A percentile compares a stretch with the other conserved stretches of the same genome.
Evolutionary conservation across 305 asterid genomes (phyloP).

Genomic region (Withania somnifera): DNA sequence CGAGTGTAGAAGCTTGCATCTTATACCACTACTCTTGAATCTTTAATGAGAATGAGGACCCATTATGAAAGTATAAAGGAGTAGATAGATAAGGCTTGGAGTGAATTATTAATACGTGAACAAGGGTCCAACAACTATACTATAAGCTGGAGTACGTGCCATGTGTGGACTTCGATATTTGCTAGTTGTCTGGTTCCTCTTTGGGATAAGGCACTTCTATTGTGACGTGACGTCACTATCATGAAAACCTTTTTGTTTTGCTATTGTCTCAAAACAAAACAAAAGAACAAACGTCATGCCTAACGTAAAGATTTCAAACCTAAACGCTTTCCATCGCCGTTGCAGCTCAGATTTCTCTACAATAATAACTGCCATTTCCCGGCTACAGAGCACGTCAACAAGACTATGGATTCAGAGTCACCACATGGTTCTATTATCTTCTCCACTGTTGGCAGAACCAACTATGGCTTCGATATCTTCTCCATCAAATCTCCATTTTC

Average conservation of each 20-base stretch:
- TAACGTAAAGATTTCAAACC: not conserved
- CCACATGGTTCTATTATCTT: constrained; percentile 45
- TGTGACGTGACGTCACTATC: not conserved
- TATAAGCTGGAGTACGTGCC: not conserved
- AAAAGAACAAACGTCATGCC: not conserved
- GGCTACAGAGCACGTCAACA: not conserved
- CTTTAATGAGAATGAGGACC: no score
- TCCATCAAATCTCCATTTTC: constrained; percentile 28
- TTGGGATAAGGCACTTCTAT: not conserved
- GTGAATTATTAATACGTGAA: not conserved
- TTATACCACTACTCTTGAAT: no score
- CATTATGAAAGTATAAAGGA: no score
- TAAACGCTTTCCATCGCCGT: not conserved
- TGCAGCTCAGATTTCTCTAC: not conserved
- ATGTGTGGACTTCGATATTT: not conserved
- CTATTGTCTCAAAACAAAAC: not conserved
- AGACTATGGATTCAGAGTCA: not conserved
- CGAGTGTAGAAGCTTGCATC: no score
- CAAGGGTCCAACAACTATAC: not conserved
- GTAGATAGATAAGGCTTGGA: not conserved
- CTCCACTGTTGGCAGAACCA: constrained; percentile 44
- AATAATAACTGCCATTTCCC: not conserved
- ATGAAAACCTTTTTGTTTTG: not conserved
- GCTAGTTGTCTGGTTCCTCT: no score
- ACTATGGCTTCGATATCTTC: constrained; percentile 67